phyloP scores from a whole-genome alignment of 306 rosid species.

The Hippophae rhamnoides region DNA sequence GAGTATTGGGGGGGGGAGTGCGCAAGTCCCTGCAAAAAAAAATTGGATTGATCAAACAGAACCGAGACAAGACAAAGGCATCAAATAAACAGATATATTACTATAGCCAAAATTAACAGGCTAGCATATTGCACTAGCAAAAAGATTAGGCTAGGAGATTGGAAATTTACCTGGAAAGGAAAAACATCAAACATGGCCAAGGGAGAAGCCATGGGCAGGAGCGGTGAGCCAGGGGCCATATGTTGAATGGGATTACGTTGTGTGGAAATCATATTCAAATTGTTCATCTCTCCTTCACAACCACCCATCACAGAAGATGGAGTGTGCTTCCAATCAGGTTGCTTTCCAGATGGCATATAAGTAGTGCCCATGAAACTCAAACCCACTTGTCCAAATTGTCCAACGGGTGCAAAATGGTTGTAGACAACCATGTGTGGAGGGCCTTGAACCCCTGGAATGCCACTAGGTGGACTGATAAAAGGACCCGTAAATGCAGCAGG shows the following conservation, averaged over 20 bases:
- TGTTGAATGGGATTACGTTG: slow-evolving; percentile 76
- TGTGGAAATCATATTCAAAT: slow-evolving; percentile 51
- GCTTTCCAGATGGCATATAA: slow-evolving; percentile 95
- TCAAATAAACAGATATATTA: too few relatives aligned
- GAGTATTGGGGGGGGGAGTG: too few relatives aligned
- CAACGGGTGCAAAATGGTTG: slow-evolving; percentile 95
- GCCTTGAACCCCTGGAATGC: slow-evolving; percentile 90
- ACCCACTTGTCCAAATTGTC: slow-evolving; percentile 95
- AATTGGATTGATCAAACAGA: too few relatives aligned
- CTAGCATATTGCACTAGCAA: too few relatives aligned
- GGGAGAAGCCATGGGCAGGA: slow-evolving; percentile 85
- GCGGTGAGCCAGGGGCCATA: slow-evolving; percentile 97
- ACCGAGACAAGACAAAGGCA: too few relatives aligned
- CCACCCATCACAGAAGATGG: slow-evolving; percentile 49
- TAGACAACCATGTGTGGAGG: slow-evolving; percentile 98
- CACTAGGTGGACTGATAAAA: slow-evolving; percentile 78
- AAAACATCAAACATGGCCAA: slow-evolving; percentile 89
- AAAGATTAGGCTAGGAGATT: background rate
- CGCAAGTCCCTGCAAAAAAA: too few relatives aligned
- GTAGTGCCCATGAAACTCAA: slow-evolving; percentile 97
- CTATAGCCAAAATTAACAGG: too few relatives aligned
- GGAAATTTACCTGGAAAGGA: slow-evolving; percentile 74
- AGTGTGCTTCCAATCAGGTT: slow-evolving; percentile 96
- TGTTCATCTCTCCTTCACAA: slow-evolving; percentile 64
- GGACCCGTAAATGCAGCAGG: slow-evolving; percentile 85